These are phyloP conservation scores for Elaeis guineensis DNA, from an alignment of 176 grass and related monocot species.

Conservation along the genomic window DNA sequence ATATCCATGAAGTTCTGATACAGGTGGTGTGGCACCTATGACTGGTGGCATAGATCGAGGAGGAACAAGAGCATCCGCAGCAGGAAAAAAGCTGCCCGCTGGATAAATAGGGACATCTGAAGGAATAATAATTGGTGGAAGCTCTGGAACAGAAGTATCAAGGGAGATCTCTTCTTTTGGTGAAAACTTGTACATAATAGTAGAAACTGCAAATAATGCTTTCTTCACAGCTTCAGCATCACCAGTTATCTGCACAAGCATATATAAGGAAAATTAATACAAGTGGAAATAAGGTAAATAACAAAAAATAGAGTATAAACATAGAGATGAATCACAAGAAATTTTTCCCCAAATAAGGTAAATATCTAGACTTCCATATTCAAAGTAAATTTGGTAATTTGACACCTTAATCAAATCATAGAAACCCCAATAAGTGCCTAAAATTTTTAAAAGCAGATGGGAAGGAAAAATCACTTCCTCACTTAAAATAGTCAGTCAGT, in stretches of 20 bases:
- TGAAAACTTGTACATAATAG: conserved; percentile 77
- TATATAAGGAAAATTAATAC: conserved; percentile 18
- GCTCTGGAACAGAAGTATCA: conserved; percentile 63
- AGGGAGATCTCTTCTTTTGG: conserved; percentile 82
- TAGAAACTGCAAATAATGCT: conserved; percentile 66
- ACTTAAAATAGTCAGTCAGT: too few species aligned
- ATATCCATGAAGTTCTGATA: conserved; percentile 43
- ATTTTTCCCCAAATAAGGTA: too few species aligned
- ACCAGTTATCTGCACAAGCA: conserved; percentile 57
- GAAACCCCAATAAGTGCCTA: too few species aligned
- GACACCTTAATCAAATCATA: too few species aligned
- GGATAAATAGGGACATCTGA: conserved; percentile 79
- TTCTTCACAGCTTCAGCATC: conserved; percentile 65
- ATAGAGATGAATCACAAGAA: background rate
- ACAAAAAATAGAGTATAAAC: conserved; percentile 11
- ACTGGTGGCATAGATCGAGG: conserved; percentile 39
- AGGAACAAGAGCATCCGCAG: conserved; percentile 40
- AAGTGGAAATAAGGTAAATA: conserved; percentile 13
- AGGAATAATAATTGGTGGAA: conserved; percentile 68
- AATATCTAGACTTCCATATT: too few species aligned
- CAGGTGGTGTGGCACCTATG: conserved; percentile 41
- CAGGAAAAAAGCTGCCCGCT: conserved; percentile 45
- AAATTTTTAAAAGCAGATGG: too few species aligned
- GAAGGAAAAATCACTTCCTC: too few species aligned
- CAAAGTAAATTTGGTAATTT: too few species aligned